Evolutionary conservation across 371 early-diverging fungal species (phyloP).

Genomic region (Chytridium lagenaria): DNA sequence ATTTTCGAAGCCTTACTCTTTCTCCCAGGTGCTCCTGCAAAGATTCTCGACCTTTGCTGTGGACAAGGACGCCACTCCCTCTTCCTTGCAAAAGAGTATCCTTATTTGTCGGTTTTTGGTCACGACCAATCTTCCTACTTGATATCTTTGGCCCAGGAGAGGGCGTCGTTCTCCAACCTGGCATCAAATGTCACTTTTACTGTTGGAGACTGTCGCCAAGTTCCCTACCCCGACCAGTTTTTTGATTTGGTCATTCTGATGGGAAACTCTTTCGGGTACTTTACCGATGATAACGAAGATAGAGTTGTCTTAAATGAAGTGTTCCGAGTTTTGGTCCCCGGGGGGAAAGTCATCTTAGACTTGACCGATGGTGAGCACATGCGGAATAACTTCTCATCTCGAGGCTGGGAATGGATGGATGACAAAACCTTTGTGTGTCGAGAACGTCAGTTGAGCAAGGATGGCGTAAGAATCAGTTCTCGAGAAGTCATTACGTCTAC

Average conservation of each 20-base stretch:
- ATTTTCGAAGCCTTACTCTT: too few species aligned
- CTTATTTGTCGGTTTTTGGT: constrained; percentile 55
- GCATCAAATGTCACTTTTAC: constrained; percentile 53
- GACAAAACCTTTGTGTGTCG: constrained; percentile 67
- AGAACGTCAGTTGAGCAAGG: constrained; percentile 62
- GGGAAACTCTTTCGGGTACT: constrained; percentile 73
- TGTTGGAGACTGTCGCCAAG: constrained; percentile 66
- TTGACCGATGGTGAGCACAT: constrained; percentile 65
- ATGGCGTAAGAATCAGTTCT: constrained; percentile 55
- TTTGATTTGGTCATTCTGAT: constrained; percentile 65
- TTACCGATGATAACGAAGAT: constrained; percentile 53
- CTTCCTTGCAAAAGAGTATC: constrained; percentile 57
- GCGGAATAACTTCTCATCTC: constrained; percentile 57
- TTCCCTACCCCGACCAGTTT: constrained; percentile 53
- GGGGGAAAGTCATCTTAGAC: constrained; percentile 60
- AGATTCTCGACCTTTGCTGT: constrained; percentile 66
- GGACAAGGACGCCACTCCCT: constrained; percentile 69
- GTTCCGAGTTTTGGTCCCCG: constrained; percentile 53
- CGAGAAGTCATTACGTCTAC: constrained; percentile 63
- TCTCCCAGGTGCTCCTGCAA: constrained; percentile 28
- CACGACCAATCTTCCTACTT: constrained; percentile 67
- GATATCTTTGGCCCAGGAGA: constrained; percentile 57
- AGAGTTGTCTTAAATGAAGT: constrained; percentile 55
- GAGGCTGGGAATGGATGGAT: constrained; percentile 72
- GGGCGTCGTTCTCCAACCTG: constrained; percentile 42